Evolutionary conservation across 768 basidiomycete species (phyloP).

Genomic region (Termitomyces sp.): DNA sequence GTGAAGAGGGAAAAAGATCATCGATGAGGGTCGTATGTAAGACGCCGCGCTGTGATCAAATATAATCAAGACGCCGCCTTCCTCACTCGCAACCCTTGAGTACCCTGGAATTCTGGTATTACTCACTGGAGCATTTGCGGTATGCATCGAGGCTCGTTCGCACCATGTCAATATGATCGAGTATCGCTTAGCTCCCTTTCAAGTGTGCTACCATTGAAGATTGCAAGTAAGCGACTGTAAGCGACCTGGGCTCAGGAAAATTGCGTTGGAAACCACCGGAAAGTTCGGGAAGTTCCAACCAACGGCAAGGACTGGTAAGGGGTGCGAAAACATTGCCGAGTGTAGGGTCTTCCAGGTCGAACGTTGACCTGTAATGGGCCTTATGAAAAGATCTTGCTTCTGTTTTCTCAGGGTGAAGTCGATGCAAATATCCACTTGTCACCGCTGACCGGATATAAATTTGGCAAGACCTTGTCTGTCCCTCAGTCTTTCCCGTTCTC

Average conservation of each 20-base stretch:
- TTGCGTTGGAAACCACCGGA: not conserved
- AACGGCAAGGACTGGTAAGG: not conserved
- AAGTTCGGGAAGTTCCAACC: not conserved
- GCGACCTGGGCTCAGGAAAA: not conserved
- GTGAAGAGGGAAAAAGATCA: not conserved
- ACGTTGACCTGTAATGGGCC: conserved; percentile 4
- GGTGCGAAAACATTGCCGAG: conserved; percentile 2
- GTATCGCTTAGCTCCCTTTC: not conserved
- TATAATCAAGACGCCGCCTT: not conserved
- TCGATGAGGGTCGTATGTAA: not conserved
- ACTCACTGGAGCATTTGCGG: not conserved
- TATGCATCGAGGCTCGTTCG: not conserved
- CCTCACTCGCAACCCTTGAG: not conserved
- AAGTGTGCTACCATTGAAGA: not conserved
- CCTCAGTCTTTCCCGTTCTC: conserved; percentile 12
- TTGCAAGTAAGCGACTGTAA: not conserved
- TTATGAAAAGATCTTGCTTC: conserved; percentile 6
- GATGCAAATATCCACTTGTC: conserved; percentile 11
- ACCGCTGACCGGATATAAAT: conserved; percentile 14
- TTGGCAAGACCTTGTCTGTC: not conserved
- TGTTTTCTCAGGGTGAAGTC: conserved; percentile 12
- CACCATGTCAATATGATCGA: not conserved
- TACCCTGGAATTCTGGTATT: too few species aligned
- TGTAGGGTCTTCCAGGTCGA: conserved; percentile 3
- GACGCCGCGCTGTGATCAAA: not conserved